Base-by-base conservation (phyloP, 2,329 filamentous ascomycete species). In the Beauveria caledonica region DNA sequence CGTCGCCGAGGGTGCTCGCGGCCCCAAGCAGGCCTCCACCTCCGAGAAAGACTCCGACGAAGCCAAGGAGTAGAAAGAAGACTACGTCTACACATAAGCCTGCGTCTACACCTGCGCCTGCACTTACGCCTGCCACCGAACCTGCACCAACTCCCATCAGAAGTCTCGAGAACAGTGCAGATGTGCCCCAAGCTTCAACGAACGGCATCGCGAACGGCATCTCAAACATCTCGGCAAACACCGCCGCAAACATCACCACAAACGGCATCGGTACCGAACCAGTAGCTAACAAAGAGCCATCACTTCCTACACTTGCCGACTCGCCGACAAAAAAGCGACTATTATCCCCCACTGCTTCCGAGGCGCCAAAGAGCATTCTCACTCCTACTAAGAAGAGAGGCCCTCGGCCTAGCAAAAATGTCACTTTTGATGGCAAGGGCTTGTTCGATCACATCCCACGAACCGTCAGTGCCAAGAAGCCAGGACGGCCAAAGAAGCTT, bases 311-410 rank as follows among this genome's bases (percentile, higher is more conserved):
- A 11, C 17, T 8, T 25, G 21, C 29, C n/a, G 53, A 57, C 50
- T 55, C 60, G 45, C 45, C 64, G 10, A 61, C 62, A 15, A 62
- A 62, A 21, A 40, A 52, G 3, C 36, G 62, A 59, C 52, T 60
- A 13, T 60, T 58, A 44, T 27, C 40, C 15, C 58, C 48, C 42
- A 63, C 33, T 44, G 33, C 23, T 21, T 53, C 51, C 23, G 44
- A 52, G 19, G 64, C 69, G n/a, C 75, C 80, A 10, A 85, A 80
- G 67, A 76, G 83, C 8, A 86, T 86, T 60, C 68, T 86, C 46
- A 80, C 81, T 3, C 83, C 84, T 3, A 75, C 74, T 19, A 82
- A 79, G 68, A 77, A 75, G 62, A 72, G 66, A 70, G 75, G 66
- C 64, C 73, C 55, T 25, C 70, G 69, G 19, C 68, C 69, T 19